Base-by-base conservation (phyloP, 805 yeast genomes). In the Candida michaelii region DNA sequence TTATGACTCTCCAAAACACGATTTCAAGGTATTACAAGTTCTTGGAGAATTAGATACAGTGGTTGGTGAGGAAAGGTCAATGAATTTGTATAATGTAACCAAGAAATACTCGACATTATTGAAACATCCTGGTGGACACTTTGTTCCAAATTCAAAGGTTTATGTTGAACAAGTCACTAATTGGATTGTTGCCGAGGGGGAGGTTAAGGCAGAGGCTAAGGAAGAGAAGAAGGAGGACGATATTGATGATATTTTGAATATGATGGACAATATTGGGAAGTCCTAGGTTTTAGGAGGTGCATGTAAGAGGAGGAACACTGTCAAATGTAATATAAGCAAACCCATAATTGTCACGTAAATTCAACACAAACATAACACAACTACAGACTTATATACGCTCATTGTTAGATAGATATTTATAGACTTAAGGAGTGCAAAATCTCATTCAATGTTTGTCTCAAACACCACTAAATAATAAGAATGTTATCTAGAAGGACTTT, bases 81-180 rank as follows among this genome's bases (percentile, higher is more conserved):
- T 78, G 65, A 71, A 73, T 17, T 67, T 93, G 31, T 79, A 75
- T 44, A 58, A 69, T 14, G 40, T 45, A 17, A 47, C 58, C 38
- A 58, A 58, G 45, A 74, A 76, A 13, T 63, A 74, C 29, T 78
- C 83, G 40, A 76, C 77, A 40, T 66, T 85, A 5, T 70, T 84
- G 45, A 83, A 78, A 49, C 99, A 91, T 56, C 97, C 97, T 8
- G 98, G 99, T 47, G 97, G 98, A 1, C 99, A 91, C 59, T 89
- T 85, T 66, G 96, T 91, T 36, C 99, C 98, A 21, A 89, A 88
- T 63, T 83, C 89, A 38, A 86, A 85, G 61, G 37, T 59, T 12
- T 54, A 63, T 46, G 59, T 69, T 1, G 70, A 65, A 41, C 68
- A 67, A 46, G 73, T 69, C 5, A 54, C 62, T 13, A 66, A 64